Conservation (phyloP, 2,329 filamentous ascomycete species). For the Purpureocillium takamizusanense region DNA sequence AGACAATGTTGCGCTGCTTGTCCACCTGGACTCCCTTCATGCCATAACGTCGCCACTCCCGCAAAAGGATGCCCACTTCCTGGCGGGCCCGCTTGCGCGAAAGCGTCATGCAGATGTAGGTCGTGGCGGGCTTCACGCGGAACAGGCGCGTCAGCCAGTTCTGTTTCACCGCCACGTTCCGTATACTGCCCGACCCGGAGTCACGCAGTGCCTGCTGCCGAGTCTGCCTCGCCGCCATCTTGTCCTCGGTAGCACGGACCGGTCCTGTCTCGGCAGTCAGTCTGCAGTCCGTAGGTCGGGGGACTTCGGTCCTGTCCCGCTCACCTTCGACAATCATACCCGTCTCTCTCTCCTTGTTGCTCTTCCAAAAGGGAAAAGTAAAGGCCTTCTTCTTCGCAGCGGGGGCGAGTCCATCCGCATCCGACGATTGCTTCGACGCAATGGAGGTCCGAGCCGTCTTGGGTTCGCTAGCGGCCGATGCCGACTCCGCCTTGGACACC, state of each 20-base stretch:
- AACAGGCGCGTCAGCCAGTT: constrained; percentile 89
- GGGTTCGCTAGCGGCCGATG: background rate
- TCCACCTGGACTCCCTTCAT: constrained; percentile 71
- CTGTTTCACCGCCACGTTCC: constrained; percentile 58
- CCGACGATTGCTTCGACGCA: constrained; percentile 7
- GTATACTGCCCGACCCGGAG: constrained; percentile 28
- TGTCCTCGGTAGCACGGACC: background rate
- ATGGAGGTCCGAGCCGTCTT: constrained; percentile 2
- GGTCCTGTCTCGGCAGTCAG: constrained; percentile 1
- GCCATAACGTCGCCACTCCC: constrained; percentile 76
- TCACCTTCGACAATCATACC: constrained; percentile 37
- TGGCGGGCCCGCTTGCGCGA: constrained; percentile 61
- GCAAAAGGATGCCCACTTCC: constrained; percentile 66
- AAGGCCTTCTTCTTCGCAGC: constrained; percentile 40
- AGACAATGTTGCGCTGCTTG: constrained; percentile 69
- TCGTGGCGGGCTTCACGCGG: constrained; percentile 74
- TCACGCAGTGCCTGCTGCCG: constrained; percentile 16
- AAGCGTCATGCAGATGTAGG: constrained; percentile 66
- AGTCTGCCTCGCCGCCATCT: background rate
- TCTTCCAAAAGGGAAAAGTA: constrained; percentile 47
- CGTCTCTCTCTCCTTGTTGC: constrained; percentile 31
- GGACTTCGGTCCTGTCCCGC: background rate
- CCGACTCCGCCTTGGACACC: constrained; percentile 26
- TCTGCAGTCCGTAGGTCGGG: background rate
- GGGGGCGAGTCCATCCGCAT: constrained; percentile 11